A percentile compares a stretch with the other conserved stretches of the same genome.
phyloP scores from a whole-genome alignment of 2,329 filamentous ascomycete genomes.

The Talaromyces sp. region DNA sequence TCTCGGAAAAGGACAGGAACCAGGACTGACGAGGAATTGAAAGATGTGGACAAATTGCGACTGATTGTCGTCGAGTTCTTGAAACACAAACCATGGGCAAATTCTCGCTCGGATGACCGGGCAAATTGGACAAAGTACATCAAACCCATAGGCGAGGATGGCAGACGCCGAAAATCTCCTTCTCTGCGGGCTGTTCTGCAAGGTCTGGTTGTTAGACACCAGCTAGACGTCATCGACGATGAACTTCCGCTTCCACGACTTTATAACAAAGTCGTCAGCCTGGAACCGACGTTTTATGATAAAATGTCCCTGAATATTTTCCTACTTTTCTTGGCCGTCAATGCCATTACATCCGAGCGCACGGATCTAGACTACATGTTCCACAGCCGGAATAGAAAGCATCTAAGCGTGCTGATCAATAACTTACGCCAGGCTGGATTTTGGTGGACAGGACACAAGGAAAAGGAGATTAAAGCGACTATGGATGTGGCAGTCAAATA shows the following conservation, averaged over 20 bases:
- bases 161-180: slow-evolving; percentile 39
- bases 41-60: slow-evolving; percentile 63
- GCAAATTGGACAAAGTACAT: slow-evolving; percentile 72
- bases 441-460: slow-evolving; percentile 74
- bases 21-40: slow-evolving; percentile 51
- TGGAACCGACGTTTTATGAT: slow-evolving; percentile 82
- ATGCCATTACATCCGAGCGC: slow-evolving; percentile 82
- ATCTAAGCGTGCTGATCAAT: slow-evolving; percentile 63
- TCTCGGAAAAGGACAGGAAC: slow-evolving; percentile 34
- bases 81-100: slow-evolving; percentile 73
- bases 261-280: slow-evolving; percentile 63
- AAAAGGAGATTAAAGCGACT: slow-evolving; percentile 58
- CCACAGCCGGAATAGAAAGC: slow-evolving; percentile 66
- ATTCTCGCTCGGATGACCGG: slow-evolving; percentile 54
- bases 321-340: slow-evolving; percentile 76
- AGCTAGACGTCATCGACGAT: slow-evolving; percentile 62
- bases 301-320: slow-evolving; percentile 80
- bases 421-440: slow-evolving; percentile 83
- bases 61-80: slow-evolving; percentile 67
- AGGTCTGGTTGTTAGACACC: slow-evolving; percentile 76
- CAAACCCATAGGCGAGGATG: slow-evolving; percentile 55
- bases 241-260: slow-evolving; percentile 66
- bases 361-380: slow-evolving; percentile 86
- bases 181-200: slow-evolving; percentile 66
- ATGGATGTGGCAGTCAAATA: slow-evolving; percentile 66